phyloP scores from a whole-genome alignment of 441 rosid genomes.

The Capsella rubella region DNA sequence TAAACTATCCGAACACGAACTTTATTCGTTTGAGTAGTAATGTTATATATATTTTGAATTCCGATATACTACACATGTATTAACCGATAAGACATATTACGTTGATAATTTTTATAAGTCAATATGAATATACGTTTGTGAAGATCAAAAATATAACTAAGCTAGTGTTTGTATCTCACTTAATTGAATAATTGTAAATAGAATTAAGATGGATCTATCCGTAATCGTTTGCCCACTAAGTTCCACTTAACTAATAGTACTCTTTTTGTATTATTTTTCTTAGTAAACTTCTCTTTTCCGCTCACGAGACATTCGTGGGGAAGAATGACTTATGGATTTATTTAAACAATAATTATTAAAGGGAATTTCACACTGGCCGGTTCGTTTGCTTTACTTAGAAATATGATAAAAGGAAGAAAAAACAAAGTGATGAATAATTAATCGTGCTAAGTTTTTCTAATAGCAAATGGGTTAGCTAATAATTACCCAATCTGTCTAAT shows the following conservation, averaged over 20 bases:
- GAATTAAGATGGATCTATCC: constrained; percentile 22
- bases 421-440: constrained; percentile 38
- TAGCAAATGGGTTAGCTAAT: constrained; percentile 39
- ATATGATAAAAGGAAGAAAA: constrained; percentile 34
- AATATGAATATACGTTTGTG: no score
- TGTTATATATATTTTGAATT: no score
- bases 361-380: constrained; percentile 38
- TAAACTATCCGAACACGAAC: no score
- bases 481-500: constrained; percentile 46
- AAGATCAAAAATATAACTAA: no score
- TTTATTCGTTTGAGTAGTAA: no score
- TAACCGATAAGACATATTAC: no score
- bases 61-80: no score
- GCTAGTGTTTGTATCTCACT: no score
- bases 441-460: constrained; percentile 38
- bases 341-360: constrained; percentile 27
- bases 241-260: constrained; percentile 36
- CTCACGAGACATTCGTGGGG: constrained; percentile 45
- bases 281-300: constrained; percentile 13
- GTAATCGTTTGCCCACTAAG: constrained; percentile 37
- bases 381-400: constrained; percentile 38
- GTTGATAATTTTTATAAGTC: no score
- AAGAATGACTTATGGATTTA: constrained; percentile 33
- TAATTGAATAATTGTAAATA: not conserved
- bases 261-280: not conserved